Evolutionary conservation across 2,329 filamentous ascomycete genomes (phyloP).

Genomic region (Beauveria sp.): DNA sequence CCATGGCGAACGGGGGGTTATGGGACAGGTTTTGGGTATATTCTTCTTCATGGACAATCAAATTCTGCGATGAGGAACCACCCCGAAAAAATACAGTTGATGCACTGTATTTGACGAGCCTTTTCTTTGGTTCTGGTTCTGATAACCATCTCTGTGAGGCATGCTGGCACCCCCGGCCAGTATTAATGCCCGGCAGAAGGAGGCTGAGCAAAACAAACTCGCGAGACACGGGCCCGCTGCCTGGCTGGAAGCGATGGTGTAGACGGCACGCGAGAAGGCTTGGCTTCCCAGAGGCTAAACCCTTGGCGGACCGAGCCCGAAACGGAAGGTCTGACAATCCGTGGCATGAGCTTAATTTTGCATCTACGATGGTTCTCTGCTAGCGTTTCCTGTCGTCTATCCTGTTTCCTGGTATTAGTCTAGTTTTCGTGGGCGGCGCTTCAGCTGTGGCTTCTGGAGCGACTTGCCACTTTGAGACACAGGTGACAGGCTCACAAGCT

Average conservation of each 20-base stretch:
- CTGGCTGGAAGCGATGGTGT: neutral
- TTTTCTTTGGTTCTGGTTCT: neutral
- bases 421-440: neutral
- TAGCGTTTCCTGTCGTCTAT: neutral
- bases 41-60: neutral
- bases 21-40: neutral
- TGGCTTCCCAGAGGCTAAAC: conserved; percentile 4
- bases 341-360: neutral
- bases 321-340: conserved; percentile 1
- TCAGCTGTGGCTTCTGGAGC: neutral
- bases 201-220: conserved; percentile 5
- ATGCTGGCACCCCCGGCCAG: neutral
- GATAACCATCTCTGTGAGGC: neutral
- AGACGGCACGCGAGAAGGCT: neutral
- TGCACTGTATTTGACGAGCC: neutral
- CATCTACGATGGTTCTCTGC: neutral
- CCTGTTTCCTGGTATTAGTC: neutral
- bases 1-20: conserved; percentile 1
- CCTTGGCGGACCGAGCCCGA: conserved; percentile 6
- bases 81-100: neutral
- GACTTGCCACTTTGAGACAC: neutral
- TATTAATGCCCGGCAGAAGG: conserved; percentile 6
- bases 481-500: too few species aligned
- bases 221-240: neutral
- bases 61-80: neutral